Evolutionary conservation across 2,329 filamentous ascomycete species (phyloP).

Genomic region (Zymoseptoria ardabiliae): DNA sequence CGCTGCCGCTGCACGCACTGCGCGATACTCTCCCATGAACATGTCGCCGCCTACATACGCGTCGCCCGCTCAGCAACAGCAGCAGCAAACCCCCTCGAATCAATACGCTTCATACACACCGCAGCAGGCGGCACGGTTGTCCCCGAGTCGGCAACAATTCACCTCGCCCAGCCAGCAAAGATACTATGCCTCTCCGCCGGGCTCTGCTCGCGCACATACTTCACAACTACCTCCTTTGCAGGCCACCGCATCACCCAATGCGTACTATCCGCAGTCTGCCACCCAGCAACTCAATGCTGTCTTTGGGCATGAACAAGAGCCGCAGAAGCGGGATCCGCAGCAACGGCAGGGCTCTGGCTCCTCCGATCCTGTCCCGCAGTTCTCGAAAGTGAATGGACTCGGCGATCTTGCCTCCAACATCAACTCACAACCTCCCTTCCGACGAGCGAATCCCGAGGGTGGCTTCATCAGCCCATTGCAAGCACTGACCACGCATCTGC

Average conservation of each 20-base stretch:
- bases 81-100: constrained; percentile 26
- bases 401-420: constrained; percentile 74
- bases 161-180: constrained; percentile 48
- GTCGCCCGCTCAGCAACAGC: constrained; percentile 47
- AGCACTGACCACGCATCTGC: constrained; percentile 86
- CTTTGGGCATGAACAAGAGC: constrained; percentile 44
- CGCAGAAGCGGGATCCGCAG: constrained; percentile 43
- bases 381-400: constrained; percentile 66
- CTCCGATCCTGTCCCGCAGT: constrained; percentile 65
- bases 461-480: constrained; percentile 97
- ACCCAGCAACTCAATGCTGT: constrained; percentile 64
- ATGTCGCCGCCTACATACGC: constrained; percentile 67
- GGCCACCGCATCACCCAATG: constrained; percentile 50
- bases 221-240: constrained; percentile 71
- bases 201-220: constrained; percentile 40
- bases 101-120: constrained; percentile 31
- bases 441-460: constrained; percentile 90
- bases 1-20: constrained; percentile 66
- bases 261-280: constrained; percentile 61
- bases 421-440: constrained; percentile 80
- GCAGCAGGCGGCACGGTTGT: constrained; percentile 59
- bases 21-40: constrained; percentile 96
- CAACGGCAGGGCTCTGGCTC: constrained; percentile 32
- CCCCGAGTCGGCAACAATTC: constrained; percentile 63
- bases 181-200: constrained; percentile 51